phyloP scores from a whole-genome alignment of 495 filamentous ascomycete genomes.

The Penicillium bovifimosum region DNA sequence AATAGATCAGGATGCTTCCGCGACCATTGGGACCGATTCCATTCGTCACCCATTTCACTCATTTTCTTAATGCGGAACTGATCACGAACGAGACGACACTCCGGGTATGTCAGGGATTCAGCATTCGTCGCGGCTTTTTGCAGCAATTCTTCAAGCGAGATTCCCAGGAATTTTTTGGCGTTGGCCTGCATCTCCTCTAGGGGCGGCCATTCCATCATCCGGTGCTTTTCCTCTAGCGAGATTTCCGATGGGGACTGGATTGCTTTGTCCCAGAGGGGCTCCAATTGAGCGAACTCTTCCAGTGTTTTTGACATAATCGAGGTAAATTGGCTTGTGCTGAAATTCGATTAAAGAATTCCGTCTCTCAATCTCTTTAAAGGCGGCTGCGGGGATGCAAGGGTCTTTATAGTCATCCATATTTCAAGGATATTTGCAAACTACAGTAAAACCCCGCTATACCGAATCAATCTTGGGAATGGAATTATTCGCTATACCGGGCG shows the following conservation, averaged over 20 bases:
- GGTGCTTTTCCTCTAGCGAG: slow-evolving; percentile 3
- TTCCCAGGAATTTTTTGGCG: neutral
- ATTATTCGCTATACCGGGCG: too few species aligned
- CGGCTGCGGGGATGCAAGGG: too few species aligned
- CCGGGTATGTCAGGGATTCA: slow-evolving; percentile 3
- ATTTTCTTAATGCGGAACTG: neutral
- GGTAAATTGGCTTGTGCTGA: too few species aligned
- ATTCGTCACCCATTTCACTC: neutral
- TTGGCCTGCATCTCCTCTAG: neutral
- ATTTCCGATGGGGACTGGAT: slow-evolving; percentile 1
- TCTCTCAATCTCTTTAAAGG: too few species aligned
- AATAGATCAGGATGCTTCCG: neutral
- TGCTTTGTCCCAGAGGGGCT: slow-evolving; percentile 8
- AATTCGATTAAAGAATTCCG: too few species aligned
- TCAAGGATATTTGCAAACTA: too few species aligned
- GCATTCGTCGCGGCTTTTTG: neutral
- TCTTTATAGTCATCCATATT: too few species aligned
- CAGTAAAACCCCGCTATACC: too few species aligned
- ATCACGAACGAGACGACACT: slow-evolving; percentile 3
- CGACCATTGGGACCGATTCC: neutral
- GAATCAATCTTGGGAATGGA: too few species aligned
- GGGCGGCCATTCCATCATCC: neutral
- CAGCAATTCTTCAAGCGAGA: neutral
- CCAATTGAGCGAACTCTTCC: slow-evolving; percentile 5
- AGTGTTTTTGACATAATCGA: too few species aligned